phyloP scores from a whole-genome alignment of 1,139 yeast genomes.

The Hanseniaspora uvarum region DNA sequence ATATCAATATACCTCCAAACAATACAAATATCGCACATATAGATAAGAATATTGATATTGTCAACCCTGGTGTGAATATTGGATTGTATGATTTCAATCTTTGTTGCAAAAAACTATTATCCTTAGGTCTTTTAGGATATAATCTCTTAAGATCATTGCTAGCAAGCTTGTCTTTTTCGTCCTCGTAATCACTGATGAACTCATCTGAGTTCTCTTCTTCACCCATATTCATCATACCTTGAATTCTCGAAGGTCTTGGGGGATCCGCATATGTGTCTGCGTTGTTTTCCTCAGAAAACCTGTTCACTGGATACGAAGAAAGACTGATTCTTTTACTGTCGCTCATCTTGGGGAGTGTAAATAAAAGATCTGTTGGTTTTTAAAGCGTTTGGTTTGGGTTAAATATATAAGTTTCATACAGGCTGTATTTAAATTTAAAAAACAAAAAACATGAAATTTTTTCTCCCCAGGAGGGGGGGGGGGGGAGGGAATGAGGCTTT shows the following conservation, averaged over 20 bases:
- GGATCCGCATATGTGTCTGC: neutral
- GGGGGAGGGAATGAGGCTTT: too few species aligned
- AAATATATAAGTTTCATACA: too few species aligned
- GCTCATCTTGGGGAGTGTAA: neutral
- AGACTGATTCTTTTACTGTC: slow-evolving; percentile 8
- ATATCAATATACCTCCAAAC: slow-evolving; percentile 81
- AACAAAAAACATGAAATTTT: too few species aligned
- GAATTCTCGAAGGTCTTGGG: slow-evolving; percentile 16
- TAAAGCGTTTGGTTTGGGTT: too few species aligned
- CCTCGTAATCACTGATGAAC: slow-evolving; percentile 31
- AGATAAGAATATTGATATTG: slow-evolving; percentile 64
- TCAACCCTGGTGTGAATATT: slow-evolving; percentile 81
- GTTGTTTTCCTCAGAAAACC: neutral
- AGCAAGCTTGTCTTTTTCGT: slow-evolving; percentile 25
- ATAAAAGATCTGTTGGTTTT: too few species aligned
- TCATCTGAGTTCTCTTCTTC: slow-evolving; percentile 30
- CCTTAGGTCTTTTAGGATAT: slow-evolving; percentile 57
- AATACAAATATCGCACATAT: slow-evolving; percentile 83
- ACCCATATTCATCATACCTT: slow-evolving; percentile 18
- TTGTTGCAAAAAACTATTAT: slow-evolving; percentile 59
- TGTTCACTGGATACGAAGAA: slow-evolving; percentile 2
- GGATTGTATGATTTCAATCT: slow-evolving; percentile 54
- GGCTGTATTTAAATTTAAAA: too few species aligned
- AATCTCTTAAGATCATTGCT: slow-evolving; percentile 28
- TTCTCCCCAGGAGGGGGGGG: too few species aligned